These are phyloP conservation scores for Metschnikowia aberdeeniae DNA, from an alignment of 805 yeast genomes.

Conservation along the genomic window DNA sequence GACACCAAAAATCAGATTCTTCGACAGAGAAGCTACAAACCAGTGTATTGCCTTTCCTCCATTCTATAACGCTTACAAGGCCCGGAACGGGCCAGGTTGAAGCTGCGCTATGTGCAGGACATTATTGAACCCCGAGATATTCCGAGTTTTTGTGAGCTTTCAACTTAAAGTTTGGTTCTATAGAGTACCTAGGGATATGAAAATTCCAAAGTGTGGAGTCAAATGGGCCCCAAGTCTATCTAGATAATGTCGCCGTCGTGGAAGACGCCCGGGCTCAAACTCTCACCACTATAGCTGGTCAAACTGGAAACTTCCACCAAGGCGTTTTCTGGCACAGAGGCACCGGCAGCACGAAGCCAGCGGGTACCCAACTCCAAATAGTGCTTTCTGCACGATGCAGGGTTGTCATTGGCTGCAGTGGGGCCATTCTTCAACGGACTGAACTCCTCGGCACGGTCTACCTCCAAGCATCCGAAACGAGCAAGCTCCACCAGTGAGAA, in stretches of 20 bases:
- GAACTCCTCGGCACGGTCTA: conserved; percentile 78
- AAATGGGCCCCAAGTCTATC: background rate
- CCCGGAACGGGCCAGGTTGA: no score
- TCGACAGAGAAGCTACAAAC: no score
- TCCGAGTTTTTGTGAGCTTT: no score
- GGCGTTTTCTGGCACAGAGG: conserved; percentile 41
- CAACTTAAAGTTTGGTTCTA: no score
- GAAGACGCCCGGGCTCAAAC: conserved; percentile 31
- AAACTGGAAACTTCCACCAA: conserved; percentile 75
- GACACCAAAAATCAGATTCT: no score
- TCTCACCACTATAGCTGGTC: conserved; percentile 75
- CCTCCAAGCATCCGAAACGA: conserved; percentile 89
- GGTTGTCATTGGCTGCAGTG: conserved; percentile 78
- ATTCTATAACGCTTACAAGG: no score
- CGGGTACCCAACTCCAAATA: conserved; percentile 62
- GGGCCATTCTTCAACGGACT: conserved; percentile 91
- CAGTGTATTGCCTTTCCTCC: no score
- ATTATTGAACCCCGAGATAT: no score
- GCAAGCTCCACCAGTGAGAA: conserved; percentile 70
- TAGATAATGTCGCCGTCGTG: conserved; percentile 28
- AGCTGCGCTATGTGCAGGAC: no score
- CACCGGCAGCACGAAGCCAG: conserved; percentile 78
- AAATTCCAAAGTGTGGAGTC: no score
- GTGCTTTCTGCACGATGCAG: conserved; percentile 71
- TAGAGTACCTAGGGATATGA: no score